phyloP scores from a whole-genome alignment of 495 filamentous ascomycete species.

The Viridothelium virens region DNA sequence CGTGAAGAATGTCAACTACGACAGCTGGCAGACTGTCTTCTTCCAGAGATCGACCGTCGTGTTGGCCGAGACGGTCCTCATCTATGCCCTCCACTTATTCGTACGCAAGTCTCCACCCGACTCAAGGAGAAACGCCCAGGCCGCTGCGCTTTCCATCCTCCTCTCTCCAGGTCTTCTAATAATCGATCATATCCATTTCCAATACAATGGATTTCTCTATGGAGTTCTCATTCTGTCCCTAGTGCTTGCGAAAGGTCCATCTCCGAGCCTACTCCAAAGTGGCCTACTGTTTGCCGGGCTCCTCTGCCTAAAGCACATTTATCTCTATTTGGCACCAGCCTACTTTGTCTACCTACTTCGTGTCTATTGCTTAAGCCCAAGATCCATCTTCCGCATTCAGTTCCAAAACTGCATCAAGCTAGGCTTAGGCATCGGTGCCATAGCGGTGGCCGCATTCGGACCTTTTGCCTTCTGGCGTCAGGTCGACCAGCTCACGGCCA shows the following conservation, averaged over 20 bases:
- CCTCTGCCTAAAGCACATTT: constrained; percentile 95
- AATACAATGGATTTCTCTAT: constrained; percentile 97
- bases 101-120: constrained; percentile 55
- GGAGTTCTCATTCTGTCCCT: constrained; percentile 80
- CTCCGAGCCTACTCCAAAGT: constrained; percentile 60
- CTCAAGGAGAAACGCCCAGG: constrained; percentile 72
- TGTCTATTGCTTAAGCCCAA: constrained; percentile 76
- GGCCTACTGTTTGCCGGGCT: constrained; percentile 76
- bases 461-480: constrained; percentile 82
- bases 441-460: constrained; percentile 82
- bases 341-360: constrained; percentile 91
- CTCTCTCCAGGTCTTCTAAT: constrained; percentile 90
- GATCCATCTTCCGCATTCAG: constrained; percentile 65
- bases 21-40: constrained; percentile 85
- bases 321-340: constrained; percentile 90
- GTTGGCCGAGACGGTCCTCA: constrained; percentile 70
- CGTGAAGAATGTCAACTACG: constrained; percentile 72
- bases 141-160: constrained; percentile 79
- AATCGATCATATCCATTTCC: constrained; percentile 98
- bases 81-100: constrained; percentile 70
- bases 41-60: constrained; percentile 89
- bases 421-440: constrained; percentile 56
- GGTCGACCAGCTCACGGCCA: constrained; percentile 73
- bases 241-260: constrained; percentile 67
- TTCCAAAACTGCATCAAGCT: constrained; percentile 76